phyloP scores from a whole-genome alignment of 164 flowering plant species.

The Vitis vinifera region DNA sequence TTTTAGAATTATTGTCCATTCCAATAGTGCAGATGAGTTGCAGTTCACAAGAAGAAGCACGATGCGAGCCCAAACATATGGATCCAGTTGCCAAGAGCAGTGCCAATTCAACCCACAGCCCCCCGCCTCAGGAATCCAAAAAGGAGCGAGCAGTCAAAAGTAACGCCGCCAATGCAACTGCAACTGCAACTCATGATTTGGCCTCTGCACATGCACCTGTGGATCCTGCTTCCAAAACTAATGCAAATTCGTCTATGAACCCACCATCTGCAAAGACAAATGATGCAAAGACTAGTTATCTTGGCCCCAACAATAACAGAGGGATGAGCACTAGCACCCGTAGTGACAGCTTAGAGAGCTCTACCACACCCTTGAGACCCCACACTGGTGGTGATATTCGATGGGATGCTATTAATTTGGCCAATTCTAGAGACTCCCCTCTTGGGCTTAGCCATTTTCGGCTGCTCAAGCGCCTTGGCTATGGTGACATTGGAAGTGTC shows the following conservation, averaged over 20 bases:
- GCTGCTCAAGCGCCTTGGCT: conserved; percentile 74
- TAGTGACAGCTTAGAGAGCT: conserved; percentile 47
- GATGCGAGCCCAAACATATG: conserved; percentile 11
- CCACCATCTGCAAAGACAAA: conserved; percentile 12
- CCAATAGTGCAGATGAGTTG: conserved; percentile 25
- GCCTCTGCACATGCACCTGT: not conserved
- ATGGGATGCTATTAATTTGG: conserved; percentile 73
- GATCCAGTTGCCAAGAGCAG: conserved; percentile 9
- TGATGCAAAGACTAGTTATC: conserved; percentile 17
- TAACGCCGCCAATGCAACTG: not conserved
- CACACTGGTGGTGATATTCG: conserved; percentile 77
- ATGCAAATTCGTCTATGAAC: conserved; percentile 13
- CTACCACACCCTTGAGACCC: conserved; percentile 48
- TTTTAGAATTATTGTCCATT: not conserved
- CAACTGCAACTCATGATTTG: not conserved
- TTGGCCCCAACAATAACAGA: conserved; percentile 11
- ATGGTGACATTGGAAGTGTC: conserved; percentile 85
- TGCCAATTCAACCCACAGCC: not conserved
- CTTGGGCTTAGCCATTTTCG: conserved; percentile 63
- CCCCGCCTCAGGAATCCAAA: not conserved
- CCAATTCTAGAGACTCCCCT: conserved; percentile 37
- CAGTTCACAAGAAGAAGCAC: conserved; percentile 20
- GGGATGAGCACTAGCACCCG: conserved; percentile 16
- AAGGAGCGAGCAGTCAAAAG: conserved; percentile 13
- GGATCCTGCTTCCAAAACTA: not conserved